Evolutionary conservation across 805 yeast species (phyloP).

Genomic region (Zygoascus flipseniorum): DNA sequence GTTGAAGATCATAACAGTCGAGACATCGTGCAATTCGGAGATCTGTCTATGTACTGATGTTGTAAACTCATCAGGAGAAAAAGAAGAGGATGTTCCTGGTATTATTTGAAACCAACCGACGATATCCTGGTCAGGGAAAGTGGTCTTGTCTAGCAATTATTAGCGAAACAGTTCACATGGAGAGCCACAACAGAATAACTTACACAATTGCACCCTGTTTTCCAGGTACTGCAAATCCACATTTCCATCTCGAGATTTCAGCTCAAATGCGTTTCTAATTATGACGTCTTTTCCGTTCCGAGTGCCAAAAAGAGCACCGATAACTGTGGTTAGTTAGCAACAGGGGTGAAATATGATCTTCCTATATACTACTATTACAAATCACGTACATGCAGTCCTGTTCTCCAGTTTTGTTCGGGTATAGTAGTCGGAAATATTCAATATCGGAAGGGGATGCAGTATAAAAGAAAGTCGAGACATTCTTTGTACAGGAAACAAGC

Average conservation of each 20-base stretch:
- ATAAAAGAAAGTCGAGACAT: slow-evolving; percentile 4
- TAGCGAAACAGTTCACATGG: neutral
- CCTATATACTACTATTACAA: too few species aligned
- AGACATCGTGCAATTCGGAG: slow-evolving; percentile 11
- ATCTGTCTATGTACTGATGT: slow-evolving; percentile 14
- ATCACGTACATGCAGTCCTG: slow-evolving; percentile 13
- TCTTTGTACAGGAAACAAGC: neutral
- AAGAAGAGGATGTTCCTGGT: neutral
- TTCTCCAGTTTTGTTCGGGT: slow-evolving; percentile 19
- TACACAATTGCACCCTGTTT: slow-evolving; percentile 21
- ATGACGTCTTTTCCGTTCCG: slow-evolving; percentile 22
- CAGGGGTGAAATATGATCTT: neutral
- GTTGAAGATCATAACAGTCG: slow-evolving; percentile 16
- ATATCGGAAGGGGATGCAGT: slow-evolving; percentile 29
- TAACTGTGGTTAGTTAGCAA: slow-evolving; percentile 14
- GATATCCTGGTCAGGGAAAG: slow-evolving; percentile 25
- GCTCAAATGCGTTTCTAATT: slow-evolving; percentile 28
- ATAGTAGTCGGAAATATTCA: slow-evolving; percentile 29
- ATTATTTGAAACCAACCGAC: slow-evolving; percentile 27
- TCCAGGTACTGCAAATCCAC: slow-evolving; percentile 21
- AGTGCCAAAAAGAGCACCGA: slow-evolving; percentile 29
- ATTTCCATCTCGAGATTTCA: slow-evolving; percentile 6
- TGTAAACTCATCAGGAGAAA: slow-evolving; percentile 6
- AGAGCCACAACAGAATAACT: slow-evolving; percentile 4
- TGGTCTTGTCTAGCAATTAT: slow-evolving; percentile 16